Percentiles rank a stretch among this genome's conserved stretches.
phyloP scores from a whole-genome alignment of 2,329 filamentous ascomycete genomes.

The Gnomoniopsis smithogilvyi region DNA sequence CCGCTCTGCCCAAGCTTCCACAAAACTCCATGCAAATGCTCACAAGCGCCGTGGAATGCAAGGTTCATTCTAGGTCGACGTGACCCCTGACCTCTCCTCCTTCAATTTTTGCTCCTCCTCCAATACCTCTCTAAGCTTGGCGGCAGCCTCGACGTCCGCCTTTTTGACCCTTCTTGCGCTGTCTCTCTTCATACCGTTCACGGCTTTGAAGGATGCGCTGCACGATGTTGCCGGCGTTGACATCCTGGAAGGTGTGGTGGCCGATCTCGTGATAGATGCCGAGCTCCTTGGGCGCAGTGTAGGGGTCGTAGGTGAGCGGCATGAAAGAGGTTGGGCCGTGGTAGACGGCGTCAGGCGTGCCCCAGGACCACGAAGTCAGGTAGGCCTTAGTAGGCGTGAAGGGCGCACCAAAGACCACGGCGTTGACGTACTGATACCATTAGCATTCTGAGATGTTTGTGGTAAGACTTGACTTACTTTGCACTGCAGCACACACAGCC shows the following conservation, averaged over 20 bases:
- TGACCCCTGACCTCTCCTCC: constrained; percentile 30
- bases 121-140: constrained; percentile 57
- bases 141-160: constrained; percentile 68
- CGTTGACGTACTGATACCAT: constrained; percentile 69
- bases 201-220: constrained; percentile 83
- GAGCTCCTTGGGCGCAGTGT: constrained; percentile 74
- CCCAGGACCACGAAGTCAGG: constrained; percentile 70
- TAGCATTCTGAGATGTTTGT: constrained; percentile 8
- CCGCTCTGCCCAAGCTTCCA: not conserved
- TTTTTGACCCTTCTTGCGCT: constrained; percentile 89
- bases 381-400: constrained; percentile 81
- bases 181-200: constrained; percentile 85
- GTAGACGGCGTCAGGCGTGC: constrained; percentile 77
- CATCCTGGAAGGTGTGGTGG: constrained; percentile 74
- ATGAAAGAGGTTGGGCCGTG: constrained; percentile 96
- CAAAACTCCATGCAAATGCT: not conserved
- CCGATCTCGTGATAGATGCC: constrained; percentile 80
- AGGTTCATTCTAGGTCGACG: not conserved
- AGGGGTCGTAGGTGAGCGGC: constrained; percentile 75
- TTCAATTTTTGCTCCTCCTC: constrained; percentile 55
- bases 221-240: constrained; percentile 71
- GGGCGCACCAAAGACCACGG: constrained; percentile 85
- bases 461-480: constrained; percentile 53
- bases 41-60: not conserved
- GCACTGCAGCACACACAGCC: constrained; percentile 93